Base-by-base conservation (phyloP, 169 alveolate genomes). In the Sarcocystis neurona region DNA sequence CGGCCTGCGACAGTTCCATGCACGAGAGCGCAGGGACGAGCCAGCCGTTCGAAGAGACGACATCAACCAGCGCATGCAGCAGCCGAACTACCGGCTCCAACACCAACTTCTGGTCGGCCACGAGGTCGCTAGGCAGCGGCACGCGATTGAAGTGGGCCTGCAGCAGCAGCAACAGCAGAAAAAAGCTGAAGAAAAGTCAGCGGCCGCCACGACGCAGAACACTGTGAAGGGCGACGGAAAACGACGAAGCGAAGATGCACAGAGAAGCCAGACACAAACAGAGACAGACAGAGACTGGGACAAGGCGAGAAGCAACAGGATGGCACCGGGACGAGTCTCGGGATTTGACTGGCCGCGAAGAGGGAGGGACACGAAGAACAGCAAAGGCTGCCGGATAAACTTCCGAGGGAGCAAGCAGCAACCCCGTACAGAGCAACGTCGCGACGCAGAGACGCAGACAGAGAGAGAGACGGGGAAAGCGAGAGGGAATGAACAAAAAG, bases 11-110 rank as follows among this genome's bases (percentile, higher is more conserved):
- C 34, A 98, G 93, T 80, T 97, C 99, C 99, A 99, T 98, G n/a
- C 98, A 97, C 74, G 95, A 94, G 41, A 99, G 88, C 44, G 99
- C 98, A 48, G 99, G 98, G 50, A 94, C 94, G 90, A 98, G 96
- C 97, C 98, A 97, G 63, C 98, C 98, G 94, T 97, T 95, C 79
- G 98, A 96, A 89, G 98, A 94, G 10, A 98, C 96, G 70, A 99
- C 99, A 91, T 99, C 99, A 34, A 99, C 99, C 95, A 99, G 92
- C 10, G 99, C 99, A 92, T 98, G 98, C 37, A 97, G 90, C 75
- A 98, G 91, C 80, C 97, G 95, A 78, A 97, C 91, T 18, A 94
- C 68, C 58, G 93, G 94, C 79, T 92, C 94, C 75, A 97, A 94
- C 79, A 97, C 89, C 37, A 88, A 58, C 88, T 91, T 74, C 85